Base-by-base conservation (phyloP, 306 rosid genomes). In the Vigna angularis region DNA sequence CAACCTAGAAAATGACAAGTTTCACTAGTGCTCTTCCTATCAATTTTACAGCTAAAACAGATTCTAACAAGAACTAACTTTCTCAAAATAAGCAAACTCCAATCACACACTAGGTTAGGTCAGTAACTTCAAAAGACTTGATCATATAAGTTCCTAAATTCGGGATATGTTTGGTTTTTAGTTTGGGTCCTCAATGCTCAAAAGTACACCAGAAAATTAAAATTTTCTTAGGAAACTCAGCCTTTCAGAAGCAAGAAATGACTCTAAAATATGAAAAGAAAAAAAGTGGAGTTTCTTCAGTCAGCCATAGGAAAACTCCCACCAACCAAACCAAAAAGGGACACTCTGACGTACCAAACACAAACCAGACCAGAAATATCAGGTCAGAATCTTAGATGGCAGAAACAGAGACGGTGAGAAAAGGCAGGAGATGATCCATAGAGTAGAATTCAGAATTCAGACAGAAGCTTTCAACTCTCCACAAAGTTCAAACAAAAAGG, bases 51-150 rank as follows among this genome's bases (percentile, higher is more conserved):
- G 28, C 28, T 26, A 26, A 26, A 26, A 0, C 28, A 26, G 28
- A 26, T 26, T 26, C 28, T 0, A 26, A 26, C 28, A 26, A 26
- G 28, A 26, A 26, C 9, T 17, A n/a, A 17, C 38, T 38, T 64
- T 36, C 48, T 3, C 22, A 14, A 34, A 63, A 34, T 63, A 32
- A 7, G 67, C 2, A 32, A 3, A 34, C 15, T 62, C 45, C 22
- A 30, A 16, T 15, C 44, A 32, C 22, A 62, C 42, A 9, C 12
- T 9, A 16, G 42, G 6, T 53, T 53, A 66, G 38, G 13, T 28
- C 24, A 77, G 48, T 22, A 26, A 66, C 56, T n/a, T 66, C 67
- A 55, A 48, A 58, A 40, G 36, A 26, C 38, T 34, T 34, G n/a
- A 42, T 58, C 38, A 66, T 2, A 55, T n/a, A 55, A 66, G 28